Evolutionary conservation across 2,329 filamentous ascomycete species (phyloP), one percentile per base, ranked within the genome.

Genomic region (Apiospora saccharicola): DNA sequence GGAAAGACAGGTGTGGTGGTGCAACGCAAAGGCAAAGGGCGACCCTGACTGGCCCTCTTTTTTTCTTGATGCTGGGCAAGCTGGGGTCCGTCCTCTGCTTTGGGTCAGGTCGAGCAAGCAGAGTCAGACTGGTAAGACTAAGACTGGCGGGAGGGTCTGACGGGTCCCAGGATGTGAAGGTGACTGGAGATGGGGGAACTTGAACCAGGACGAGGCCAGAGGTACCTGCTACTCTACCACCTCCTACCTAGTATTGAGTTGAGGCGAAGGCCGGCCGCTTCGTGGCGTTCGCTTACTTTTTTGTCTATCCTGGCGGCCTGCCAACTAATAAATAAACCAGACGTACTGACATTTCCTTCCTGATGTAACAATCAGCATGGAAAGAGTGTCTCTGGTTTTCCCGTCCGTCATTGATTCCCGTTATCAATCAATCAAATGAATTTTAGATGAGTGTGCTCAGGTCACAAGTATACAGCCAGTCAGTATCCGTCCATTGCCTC

Each of bases 1-100:
- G 57, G 57, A 64, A 64, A 64, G 34, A 64, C 57, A 64, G 57
- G 57, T 64, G 57, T 64, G 57, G 57, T 64, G 57, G 57, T 64
- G 57, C 57, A 64, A 64, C 57, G 57, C 57, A 64, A 41, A 64
- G 53, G 57, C 57, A n/a, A 64, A 64, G 57, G 57, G 57, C 57
- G 51, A 57, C 51, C 51, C 51, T 57, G 51, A 24, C 24, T 41
- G 37, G 37, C 37, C 37, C 57, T n/a, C 41, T 41, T 64, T 41
- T 37, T 30, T 37, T 61, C 26, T 61, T 30, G 14, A 34, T 34
- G 51, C 51, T 61, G 53, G 30, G 53, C 24, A 34, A 12, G 19
- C 57, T 41, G 57, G 57, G 19, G 57, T 64, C 57, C 57, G 57
- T 64, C 57, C 57, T 64, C 57, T 64, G 57, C 57, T 64, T 64